Evolutionary conservation across 352 stramenopile genomes (phyloP).

Genomic region (Pythium aristosporum): DNA sequence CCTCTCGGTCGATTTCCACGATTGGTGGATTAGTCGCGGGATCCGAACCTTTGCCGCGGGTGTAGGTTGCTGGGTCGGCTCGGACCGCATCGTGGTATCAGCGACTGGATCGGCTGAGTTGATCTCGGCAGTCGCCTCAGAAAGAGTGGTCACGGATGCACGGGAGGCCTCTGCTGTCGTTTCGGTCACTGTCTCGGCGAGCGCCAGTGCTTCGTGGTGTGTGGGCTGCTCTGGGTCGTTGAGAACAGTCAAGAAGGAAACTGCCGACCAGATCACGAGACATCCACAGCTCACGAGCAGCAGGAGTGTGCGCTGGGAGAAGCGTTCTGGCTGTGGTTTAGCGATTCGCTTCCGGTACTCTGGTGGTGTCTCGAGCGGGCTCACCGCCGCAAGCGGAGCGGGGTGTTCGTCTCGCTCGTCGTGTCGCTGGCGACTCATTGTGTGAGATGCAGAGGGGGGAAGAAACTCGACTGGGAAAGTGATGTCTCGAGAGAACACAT

Average conservation of each 20-base stretch:
- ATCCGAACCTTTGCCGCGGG: slow-evolving; percentile 21
- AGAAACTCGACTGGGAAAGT: not conserved
- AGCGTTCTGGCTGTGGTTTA: not conserved
- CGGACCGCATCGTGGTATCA: not conserved
- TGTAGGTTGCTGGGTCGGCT: not conserved
- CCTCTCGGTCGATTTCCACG: slow-evolving; percentile 40
- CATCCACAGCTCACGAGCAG: not conserved
- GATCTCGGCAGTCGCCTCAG: not conserved
- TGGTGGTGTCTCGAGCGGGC: not conserved
- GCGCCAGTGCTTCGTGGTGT: not conserved
- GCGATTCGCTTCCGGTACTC: not conserved
- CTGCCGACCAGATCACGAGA: not conserved
- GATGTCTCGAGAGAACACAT: not conserved
- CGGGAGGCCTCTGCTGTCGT: no score
- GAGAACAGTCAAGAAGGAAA: not conserved
- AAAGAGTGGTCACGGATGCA: not conserved
- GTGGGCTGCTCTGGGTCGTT: not conserved
- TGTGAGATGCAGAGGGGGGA: no score
- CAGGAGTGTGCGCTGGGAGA: not conserved
- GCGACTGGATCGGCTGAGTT: not conserved
- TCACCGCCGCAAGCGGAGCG: not conserved
- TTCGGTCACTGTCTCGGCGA: not conserved
- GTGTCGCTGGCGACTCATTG: no score
- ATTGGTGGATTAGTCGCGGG: slow-evolving; percentile 56
- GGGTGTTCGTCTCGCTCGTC: not conserved